Evolutionary conservation across 2,329 filamentous ascomycete species (phyloP).

Genomic region (Phoma sp.): DNA sequence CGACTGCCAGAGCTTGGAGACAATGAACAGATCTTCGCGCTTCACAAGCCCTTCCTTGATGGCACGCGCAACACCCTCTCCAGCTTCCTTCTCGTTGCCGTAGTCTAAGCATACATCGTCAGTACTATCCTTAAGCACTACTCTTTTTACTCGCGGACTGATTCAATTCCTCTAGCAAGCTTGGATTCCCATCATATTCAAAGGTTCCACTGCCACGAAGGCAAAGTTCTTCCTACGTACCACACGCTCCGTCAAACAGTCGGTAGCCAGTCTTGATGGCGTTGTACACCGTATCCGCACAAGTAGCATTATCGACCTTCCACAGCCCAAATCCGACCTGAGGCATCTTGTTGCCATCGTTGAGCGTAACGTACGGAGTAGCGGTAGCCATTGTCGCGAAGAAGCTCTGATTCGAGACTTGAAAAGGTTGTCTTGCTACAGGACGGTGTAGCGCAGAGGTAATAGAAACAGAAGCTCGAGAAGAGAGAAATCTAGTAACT

Average conservation of each 20-base stretch:
- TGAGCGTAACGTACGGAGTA: constrained; percentile 39
- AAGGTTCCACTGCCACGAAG: neutral
- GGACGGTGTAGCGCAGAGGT: constrained; percentile 7
- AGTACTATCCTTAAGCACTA: neutral
- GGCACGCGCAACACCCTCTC: constrained; percentile 45
- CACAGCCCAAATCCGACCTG: constrained; percentile 80
- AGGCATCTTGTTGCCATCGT: constrained; percentile 70
- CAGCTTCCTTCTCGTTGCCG: constrained; percentile 48
- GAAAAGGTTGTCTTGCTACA: constrained; percentile 7
- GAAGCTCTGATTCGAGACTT: constrained; percentile 12
- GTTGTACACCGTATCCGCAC: constrained; percentile 79
- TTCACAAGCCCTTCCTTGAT: constrained; percentile 48
- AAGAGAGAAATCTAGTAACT: neutral
- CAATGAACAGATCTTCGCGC: constrained; percentile 83
- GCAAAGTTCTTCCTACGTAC: neutral
- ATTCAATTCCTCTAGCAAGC: neutral
- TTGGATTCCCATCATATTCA: neutral
- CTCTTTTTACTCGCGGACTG: neutral
- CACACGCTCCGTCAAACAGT: constrained; percentile 37
- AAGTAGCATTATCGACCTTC: constrained; percentile 79
- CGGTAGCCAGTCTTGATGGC: constrained; percentile 37
- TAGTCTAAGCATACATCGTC: constrained; percentile 36
- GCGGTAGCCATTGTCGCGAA: constrained; percentile 37
- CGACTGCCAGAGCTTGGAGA: constrained; percentile 91
- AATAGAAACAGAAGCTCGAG: constrained; percentile 17